Conservation (phyloP, 2,329 filamentous ascomycete genomes). For the Calonectria pseudoreteaudii region DNA sequence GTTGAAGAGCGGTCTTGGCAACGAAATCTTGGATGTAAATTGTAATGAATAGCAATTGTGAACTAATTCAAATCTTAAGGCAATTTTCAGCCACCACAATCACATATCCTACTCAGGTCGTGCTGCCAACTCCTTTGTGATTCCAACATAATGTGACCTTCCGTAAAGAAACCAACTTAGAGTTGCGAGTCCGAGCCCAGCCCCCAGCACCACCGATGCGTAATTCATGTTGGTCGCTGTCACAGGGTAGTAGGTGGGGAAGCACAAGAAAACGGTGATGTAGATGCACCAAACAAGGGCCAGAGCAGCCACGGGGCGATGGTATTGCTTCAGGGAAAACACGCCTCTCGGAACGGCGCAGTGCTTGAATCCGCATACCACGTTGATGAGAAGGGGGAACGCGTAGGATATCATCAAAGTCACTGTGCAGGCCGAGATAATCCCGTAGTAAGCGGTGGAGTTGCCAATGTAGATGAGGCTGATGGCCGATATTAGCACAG, state of each 20-base stretch:
- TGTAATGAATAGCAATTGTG: neutral
- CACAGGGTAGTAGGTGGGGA: conserved; percentile 12
- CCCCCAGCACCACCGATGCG: conserved; percentile 3
- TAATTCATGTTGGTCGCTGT: conserved; percentile 22
- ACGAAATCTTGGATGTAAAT: neutral
- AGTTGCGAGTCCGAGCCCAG: neutral
- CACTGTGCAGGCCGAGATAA: conserved; percentile 13
- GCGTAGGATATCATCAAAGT: conserved; percentile 13
- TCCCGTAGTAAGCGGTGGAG: conserved; percentile 15
- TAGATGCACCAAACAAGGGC: conserved; percentile 14
- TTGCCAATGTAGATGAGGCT: conserved; percentile 17
- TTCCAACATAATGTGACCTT: neutral
- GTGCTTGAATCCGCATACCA: conserved; percentile 12
- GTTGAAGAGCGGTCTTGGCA: neutral
- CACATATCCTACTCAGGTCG: neutral
- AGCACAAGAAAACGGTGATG: conserved; percentile 16
- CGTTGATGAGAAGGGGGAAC: conserved; percentile 16
- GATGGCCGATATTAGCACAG: conserved; percentile 7
- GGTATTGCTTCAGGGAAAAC: neutral
- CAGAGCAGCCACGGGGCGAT: conserved; percentile 1
- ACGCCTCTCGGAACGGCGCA: neutral
- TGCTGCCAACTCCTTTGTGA: neutral
- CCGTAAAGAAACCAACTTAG: conserved; percentile 15
- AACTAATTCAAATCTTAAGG: neutral
- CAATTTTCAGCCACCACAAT: neutral